Percentiles rank a stretch among this genome's conserved stretches.
Evolutionary conservation across 1,139 yeast genomes (phyloP).

Genomic region (Saccharomyces uvarum): DNA sequence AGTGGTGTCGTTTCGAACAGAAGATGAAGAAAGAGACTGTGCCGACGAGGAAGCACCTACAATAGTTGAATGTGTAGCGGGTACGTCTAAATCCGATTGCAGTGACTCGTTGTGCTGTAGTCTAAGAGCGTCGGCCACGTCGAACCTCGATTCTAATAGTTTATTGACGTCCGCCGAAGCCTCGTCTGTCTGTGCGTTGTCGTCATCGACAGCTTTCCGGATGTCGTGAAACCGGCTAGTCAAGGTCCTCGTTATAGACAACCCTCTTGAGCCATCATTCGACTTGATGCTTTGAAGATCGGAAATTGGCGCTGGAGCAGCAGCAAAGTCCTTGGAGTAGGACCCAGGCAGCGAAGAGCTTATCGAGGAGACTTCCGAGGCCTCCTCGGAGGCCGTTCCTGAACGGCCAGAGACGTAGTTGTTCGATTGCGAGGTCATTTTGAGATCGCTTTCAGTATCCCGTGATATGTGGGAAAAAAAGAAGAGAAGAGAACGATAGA

Average conservation of each 20-base stretch:
- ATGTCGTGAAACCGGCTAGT: conserved; percentile 13
- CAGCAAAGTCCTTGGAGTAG: not conserved
- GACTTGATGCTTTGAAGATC: not conserved
- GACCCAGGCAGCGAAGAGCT: not conserved
- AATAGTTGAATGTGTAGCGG: not conserved
- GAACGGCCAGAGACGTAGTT: not conserved
- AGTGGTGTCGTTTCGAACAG: not conserved
- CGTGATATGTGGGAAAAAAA: not conserved
- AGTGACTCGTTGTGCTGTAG: conserved; percentile 14
- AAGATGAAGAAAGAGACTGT: not conserved
- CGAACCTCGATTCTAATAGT: conserved; percentile 22
- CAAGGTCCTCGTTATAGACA: conserved; percentile 11
- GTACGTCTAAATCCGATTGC: conserved; percentile 7
- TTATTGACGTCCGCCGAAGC: conserved; percentile 13
- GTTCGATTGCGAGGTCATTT: not conserved
- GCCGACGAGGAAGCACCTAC: conserved; percentile 1
- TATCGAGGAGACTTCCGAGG: not conserved
- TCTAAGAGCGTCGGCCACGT: conserved; percentile 28
- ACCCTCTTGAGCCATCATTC: conserved; percentile 3
- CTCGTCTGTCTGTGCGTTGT: conserved; percentile 19
- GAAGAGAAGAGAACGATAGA: not conserved
- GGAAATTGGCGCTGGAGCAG: not conserved
- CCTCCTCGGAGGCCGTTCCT: not conserved
- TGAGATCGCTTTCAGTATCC: not conserved
- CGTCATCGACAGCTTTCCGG: conserved; percentile 24